Evolutionary conservation across 306 rosid species (phyloP).

Genomic region (Vigna mungo): DNA sequence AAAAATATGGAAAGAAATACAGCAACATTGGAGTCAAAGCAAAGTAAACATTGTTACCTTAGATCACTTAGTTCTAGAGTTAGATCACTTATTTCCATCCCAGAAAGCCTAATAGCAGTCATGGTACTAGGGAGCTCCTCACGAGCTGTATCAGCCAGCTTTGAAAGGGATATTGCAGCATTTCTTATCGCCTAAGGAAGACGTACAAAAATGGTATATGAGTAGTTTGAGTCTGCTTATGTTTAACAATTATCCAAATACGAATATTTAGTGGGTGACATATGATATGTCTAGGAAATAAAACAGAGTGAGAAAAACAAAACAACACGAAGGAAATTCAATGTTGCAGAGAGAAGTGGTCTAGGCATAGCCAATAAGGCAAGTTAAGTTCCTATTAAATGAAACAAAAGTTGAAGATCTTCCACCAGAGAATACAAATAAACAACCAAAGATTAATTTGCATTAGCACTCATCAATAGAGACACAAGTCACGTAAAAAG

Average conservation of each 20-base stretch:
- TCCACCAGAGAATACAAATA: background rate
- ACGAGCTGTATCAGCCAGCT: conserved; percentile 91
- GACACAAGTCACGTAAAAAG: background rate
- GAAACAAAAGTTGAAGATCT: conserved; percentile 31
- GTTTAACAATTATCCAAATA: conserved; percentile 18
- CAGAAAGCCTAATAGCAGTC: conserved; percentile 96
- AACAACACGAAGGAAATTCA: background rate
- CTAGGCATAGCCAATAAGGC: conserved; percentile 1
- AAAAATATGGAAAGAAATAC: conserved; percentile 13
- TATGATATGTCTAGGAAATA: background rate
- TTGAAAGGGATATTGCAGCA: conserved; percentile 90
- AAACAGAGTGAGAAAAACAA: background rate
- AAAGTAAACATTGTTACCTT: conserved; percentile 60
- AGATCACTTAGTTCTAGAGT: conserved; percentile 79
- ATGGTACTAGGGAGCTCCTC: conserved; percentile 97
- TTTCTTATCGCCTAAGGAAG: conserved; percentile 78
- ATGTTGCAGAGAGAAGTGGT: conserved; percentile 7
- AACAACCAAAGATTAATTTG: background rate
- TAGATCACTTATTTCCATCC: conserved; percentile 98
- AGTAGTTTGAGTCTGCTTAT: conserved; percentile 17
- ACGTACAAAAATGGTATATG: conserved; percentile 25
- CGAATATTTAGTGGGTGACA: conserved; percentile 24
- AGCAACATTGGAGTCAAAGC: conserved; percentile 20
- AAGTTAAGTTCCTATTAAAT: conserved; percentile 25
- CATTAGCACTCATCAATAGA: background rate